These are phyloP conservation scores for Gossypium aridum DNA, from an alignment of 441 rosid species.

Conservation along the genomic window DNA sequence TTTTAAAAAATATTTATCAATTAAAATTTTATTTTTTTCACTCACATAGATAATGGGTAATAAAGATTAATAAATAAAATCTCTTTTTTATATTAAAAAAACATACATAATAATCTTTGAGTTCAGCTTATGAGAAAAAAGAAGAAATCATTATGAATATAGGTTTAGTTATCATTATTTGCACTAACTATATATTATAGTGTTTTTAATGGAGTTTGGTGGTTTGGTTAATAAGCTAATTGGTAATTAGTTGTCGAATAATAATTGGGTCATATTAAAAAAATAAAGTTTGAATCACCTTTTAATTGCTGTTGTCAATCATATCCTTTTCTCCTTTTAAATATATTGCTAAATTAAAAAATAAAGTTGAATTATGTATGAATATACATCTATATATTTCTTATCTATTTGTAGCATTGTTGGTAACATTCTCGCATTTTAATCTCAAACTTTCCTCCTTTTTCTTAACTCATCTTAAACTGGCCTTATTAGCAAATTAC, in stretches of 20 bases:
- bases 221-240: background rate
- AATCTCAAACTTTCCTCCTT: too few relatives aligned
- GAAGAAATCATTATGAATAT: background rate
- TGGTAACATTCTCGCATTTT: background rate
- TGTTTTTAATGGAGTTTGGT: background rate
- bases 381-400: background rate
- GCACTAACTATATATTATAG: background rate
- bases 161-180: slow-evolving; percentile 10
- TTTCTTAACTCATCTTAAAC: too few relatives aligned
- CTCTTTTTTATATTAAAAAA: background rate
- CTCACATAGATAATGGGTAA: too few relatives aligned
- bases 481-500: background rate
- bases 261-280: background rate
- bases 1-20: too few relatives aligned
- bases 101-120: background rate
- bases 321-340: background rate
- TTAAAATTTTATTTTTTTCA: too few relatives aligned
- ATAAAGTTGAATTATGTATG: background rate
- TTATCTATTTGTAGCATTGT: background rate
- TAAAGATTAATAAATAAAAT: background rate
- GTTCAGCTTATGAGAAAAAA: background rate
- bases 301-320: background rate
- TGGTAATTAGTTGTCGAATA: background rate
- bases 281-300: background rate
- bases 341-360: background rate